phyloP scores from a whole-genome alignment of 176 grass and related monocot species.

The Tillandsia leiboldiana region DNA sequence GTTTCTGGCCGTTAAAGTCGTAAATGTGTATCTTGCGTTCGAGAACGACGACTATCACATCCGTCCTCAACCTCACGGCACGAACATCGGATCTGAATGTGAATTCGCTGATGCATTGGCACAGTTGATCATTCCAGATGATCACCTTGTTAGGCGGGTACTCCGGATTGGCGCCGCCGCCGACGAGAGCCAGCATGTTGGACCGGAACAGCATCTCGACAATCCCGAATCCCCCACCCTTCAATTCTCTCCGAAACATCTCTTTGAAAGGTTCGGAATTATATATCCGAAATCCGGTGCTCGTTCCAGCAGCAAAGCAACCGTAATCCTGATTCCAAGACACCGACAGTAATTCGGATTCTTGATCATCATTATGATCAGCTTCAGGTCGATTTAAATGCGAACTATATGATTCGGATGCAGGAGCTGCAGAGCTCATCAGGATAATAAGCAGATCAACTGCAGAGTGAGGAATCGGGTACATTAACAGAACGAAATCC shows the following conservation, averaged over 20 bases:
- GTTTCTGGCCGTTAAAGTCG: conserved; percentile 21
- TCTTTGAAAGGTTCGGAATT: conserved; percentile 5
- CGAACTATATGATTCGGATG: not conserved
- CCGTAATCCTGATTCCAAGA: conserved; percentile 17
- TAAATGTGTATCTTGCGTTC: conserved; percentile 30
- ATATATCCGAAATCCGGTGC: conserved; percentile 6
- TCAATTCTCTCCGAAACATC: conserved; percentile 4
- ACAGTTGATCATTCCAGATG: conserved; percentile 12
- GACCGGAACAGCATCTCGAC: conserved; percentile 14
- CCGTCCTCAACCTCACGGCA: conserved; percentile 21
- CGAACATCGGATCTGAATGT: conserved; percentile 12
- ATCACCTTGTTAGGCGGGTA: conserved; percentile 15
- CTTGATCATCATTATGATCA: not conserved
- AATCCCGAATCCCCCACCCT: conserved; percentile 4
- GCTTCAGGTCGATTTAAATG: not conserved
- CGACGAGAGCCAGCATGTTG: conserved; percentile 8
- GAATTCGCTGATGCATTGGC: conserved; percentile 2
- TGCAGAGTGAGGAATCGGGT: no score
- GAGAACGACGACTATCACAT: conserved; percentile 29
- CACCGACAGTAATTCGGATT: not conserved
- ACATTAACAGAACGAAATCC: no score
- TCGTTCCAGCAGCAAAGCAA: conserved; percentile 5
- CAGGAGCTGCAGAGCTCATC: not conserved
- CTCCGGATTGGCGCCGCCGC: not conserved
- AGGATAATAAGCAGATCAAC: no score